Evolutionary conservation across 73 alveolate species (phyloP).

Genomic region (Paramecium caudatum): DNA sequence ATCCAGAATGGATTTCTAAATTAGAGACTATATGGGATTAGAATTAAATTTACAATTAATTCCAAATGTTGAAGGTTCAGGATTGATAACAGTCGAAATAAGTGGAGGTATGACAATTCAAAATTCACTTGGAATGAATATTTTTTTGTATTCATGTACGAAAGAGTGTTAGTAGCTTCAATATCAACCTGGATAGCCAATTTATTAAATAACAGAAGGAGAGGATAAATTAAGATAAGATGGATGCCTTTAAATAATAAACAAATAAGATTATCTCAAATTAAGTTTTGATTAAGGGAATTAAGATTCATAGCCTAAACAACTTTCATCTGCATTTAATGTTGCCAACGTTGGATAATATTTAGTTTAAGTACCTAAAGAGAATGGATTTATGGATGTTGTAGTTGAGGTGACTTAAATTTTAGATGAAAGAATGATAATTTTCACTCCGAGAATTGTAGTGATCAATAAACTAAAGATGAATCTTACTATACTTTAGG

Average conservation of each 20-base stretch:
- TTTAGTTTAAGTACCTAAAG: constrained; percentile 21
- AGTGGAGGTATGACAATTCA: constrained; percentile 56
- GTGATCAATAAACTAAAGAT: constrained; percentile 21
- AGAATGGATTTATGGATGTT: constrained; percentile 47
- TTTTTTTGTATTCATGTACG: neutral
- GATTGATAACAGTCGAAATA: constrained; percentile 16
- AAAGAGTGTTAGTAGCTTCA: neutral
- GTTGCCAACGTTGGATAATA: neutral
- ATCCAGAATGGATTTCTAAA: neutral
- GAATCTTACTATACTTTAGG: constrained; percentile 14
- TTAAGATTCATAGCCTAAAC: neutral
- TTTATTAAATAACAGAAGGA: constrained; percentile 11
- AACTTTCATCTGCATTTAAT: neutral
- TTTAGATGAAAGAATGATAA: neutral
- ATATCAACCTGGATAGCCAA: constrained; percentile 61
- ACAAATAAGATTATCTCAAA: neutral
- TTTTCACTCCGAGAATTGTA: neutral
- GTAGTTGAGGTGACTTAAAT: neutral
- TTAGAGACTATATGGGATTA: constrained; percentile 47
- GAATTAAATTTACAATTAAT: constrained; percentile 2
- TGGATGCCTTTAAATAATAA: constrained; percentile 47
- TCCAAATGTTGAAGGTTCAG: neutral
- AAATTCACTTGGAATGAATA: constrained; percentile 27
- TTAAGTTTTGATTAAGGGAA: constrained; percentile 20
- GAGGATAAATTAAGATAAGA: constrained; percentile 47